phyloP scores from a whole-genome alignment of 148 eudicot genomes.

The Beta vulgaris region DNA sequence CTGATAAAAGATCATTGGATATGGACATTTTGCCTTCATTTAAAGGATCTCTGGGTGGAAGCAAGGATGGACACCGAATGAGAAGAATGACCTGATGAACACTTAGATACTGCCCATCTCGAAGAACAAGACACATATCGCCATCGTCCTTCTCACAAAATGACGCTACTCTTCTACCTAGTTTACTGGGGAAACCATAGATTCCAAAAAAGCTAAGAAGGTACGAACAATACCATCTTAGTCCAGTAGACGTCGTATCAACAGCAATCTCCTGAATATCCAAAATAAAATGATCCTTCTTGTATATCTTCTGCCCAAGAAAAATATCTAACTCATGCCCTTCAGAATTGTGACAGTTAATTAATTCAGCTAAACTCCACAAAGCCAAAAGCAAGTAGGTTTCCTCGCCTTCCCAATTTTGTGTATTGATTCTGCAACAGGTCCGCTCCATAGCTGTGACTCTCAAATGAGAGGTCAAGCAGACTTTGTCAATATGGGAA shows the following conservation, averaged over 20 bases:
- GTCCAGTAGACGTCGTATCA: constrained; percentile 43
- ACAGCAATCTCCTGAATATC: constrained; percentile 46
- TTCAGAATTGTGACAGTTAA: constrained; percentile 33
- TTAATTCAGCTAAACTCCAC: constrained; percentile 68
- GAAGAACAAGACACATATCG: constrained; percentile 55
- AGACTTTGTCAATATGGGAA: constrained; percentile 37
- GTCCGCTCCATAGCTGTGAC: constrained; percentile 29
- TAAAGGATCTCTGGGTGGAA: constrained; percentile 42
- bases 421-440: constrained; percentile 49
- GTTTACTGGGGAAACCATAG: constrained; percentile 68
- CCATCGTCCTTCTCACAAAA: constrained; percentile 48
- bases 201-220: constrained; percentile 59
- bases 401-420: constrained; percentile 82
- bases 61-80: constrained; percentile 60
- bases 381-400: constrained; percentile 54
- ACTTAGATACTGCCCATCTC: constrained; percentile 43
- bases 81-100: constrained; percentile 68
- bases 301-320: constrained; percentile 30
- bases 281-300: constrained; percentile 45
- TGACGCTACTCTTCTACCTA: constrained; percentile 49
- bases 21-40: constrained; percentile 23
- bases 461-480: constrained; percentile 44
- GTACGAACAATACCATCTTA: constrained; percentile 71
- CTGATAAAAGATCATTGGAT: constrained; percentile 17
- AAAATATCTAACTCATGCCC: constrained; percentile 31